Evolutionary conservation across 202 grass and related monocot species (phyloP).

Genomic region (Tripidium arundinaceum): DNA sequence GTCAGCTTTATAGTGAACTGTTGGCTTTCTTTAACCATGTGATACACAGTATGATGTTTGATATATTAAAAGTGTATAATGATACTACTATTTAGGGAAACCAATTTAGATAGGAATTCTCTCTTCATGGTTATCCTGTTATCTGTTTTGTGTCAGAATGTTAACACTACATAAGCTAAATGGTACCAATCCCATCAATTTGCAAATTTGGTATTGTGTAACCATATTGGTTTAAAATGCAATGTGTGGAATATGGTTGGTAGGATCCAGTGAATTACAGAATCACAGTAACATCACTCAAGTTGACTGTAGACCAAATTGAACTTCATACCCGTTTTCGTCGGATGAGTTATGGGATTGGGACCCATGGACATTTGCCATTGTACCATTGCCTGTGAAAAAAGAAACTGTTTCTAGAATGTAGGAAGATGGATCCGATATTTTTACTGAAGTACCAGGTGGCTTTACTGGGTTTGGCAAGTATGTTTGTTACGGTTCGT

Average conservation of each 20-base stretch:
- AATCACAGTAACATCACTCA: conserved; percentile 2
- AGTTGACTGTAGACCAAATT: background rate
- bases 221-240: background rate
- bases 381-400: background rate
- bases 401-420: conserved; percentile 1
- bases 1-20: background rate
- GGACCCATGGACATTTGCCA: background rate
- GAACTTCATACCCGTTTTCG: background rate
- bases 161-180: background rate
- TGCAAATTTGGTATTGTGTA: background rate
- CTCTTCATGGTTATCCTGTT: background rate
- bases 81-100: background rate
- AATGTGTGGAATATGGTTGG: background rate
- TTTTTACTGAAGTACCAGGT: background rate
- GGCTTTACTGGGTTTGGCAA: conserved; percentile 1
- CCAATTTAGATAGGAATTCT: background rate
- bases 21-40: conserved; percentile 11
- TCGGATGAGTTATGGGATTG: background rate
- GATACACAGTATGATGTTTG: background rate
- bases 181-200: background rate
- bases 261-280: conserved; percentile 1
- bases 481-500: conserved; percentile 6
- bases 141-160: conserved; percentile 2
- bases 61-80: background rate
- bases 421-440: background rate